Base-by-base conservation (phyloP, 2,329 filamentous ascomycete species). In the Epichloe sibirici region DNA sequence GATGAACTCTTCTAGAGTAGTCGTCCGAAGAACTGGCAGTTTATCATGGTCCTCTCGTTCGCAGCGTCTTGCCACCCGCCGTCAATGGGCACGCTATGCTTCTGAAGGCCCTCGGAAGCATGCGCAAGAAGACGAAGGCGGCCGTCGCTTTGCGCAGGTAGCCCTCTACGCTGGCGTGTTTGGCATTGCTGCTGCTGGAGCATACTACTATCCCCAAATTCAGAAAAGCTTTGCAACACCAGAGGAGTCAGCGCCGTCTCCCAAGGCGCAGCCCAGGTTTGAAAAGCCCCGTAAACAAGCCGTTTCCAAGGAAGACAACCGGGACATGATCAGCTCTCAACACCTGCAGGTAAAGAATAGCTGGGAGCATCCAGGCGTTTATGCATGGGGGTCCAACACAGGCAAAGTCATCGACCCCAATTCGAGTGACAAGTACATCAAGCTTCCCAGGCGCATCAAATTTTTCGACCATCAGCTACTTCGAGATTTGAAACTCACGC, bases 331-430 rank as follows among this genome's bases (percentile, higher is more conserved):
- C 59, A 91, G 86, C 63, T 88, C 86, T 11, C 88, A 95, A 65
- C 89, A 95, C 69, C 71, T 88, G 5, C 91, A 96, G 71, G 86
- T 95, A 54, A 89, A 87, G 71, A 82, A 81, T 63, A 94, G 88
- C 68, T 82, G 78, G 76, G 80, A 82, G 68, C 83, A 87, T 55
- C 91, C 93, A 0, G 93, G 90, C 2, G 86, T 97, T 0, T 97
- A 95, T 69, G 82, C 86, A 5, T 98, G 93, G 91, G 93, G 93
- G 0, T 89, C 86, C 17, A 98, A 98, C 62, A 73, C 74, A 15
- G 88, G 90, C 55, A 79, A 79, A 59, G 90, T 95, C n/a, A 88
- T 87, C 39, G 90, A 90, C 43, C 90, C 90, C 1, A 83, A 86
- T 57, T 91, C 86, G 8, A 77, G 85, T 49, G 90, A 95, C 51